Base-by-base conservation (phyloP, 2,329 filamentous ascomycete genomes). In the Fusarium sp. region DNA sequence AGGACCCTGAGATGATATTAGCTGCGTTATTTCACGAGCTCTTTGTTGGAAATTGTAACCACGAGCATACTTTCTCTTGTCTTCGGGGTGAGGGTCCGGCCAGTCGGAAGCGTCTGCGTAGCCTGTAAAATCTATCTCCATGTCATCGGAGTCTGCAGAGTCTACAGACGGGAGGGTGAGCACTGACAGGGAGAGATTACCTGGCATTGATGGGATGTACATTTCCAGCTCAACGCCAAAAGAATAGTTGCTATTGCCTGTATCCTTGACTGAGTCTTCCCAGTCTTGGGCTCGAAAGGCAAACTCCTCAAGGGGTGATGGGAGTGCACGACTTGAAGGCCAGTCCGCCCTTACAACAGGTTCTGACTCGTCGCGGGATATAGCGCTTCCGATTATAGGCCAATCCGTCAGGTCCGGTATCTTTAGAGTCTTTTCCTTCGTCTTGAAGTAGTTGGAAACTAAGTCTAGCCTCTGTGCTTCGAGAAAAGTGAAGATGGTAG, bases 171-270 rank as follows among this genome's bases (percentile, higher is more conserved):
- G 26, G 20, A 14, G 20, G 13, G 54, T 17, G 7, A 24, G 5
- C 2, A 20, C 18, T 11, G 43, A 46, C n/a, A 18, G 13, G 6
- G 26, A 24, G 9, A 22, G 11, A 31, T 15, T 7, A 31, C 7
- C 6, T 8, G 17, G 42, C n/a, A 34, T 43, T 13, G 34, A 26
- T n/a, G 69, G 66, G 11, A 59, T 28, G 7, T 61, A 44, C 22
- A 72, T 33, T 44, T 73, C 71, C 10, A 73, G 50, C 58, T 73
- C 71, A n/a, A 73, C 43, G 13, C 68, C 71, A 18, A 73, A 58
- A 11, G 58, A 70, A 52, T 73, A 73, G 5, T 15, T 45, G 36
- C 53, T 49, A 8, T 55, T 57, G 4, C 18, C 11, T 9, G 36
- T 26, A 8, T 40, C 20, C 15, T 54, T 63, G 20, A 43, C 11